Evolutionary conservation across 129 eudicot species (phyloP), one percentile per base, ranked within the genome.

Genomic region (Tagetes erecta): DNA sequence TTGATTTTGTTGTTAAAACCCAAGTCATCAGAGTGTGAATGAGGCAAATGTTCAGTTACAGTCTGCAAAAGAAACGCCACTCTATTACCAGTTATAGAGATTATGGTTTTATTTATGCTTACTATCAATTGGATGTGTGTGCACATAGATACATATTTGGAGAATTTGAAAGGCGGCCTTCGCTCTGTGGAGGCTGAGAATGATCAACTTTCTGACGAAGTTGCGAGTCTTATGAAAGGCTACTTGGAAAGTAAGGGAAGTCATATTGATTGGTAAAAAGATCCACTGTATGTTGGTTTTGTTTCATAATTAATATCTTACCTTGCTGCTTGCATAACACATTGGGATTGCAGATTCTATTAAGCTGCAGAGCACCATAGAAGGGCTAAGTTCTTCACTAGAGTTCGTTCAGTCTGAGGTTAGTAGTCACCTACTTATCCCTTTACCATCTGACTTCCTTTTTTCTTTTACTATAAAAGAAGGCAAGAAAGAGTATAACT

Each of bases 331-430:
- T 57, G 57, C 66, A 42, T 70, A 20, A 67, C 63, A 64, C 9
- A 63, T 51, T 62, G 12, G 37, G 57, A 46, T 50, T 64, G 66
- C 88, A 88, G 97, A 85, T 78, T 82, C 81, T 76, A 74, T 64
- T 42, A 58, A 72, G 51, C 51, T 88, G 81, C 95, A 74, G 69
- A 63, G 66, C 78, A 81, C 80, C 50, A 83, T 86, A 45, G 92
- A 88, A 82, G 85, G 71, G 9, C 71, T 91, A 53, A 69, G 59
- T 37, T 81, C 85, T 69, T 74, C 84, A 5, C 41, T 86, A 74
- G 84, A 86, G 30, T 78, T 77, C 72, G 76, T 74, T 68, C 86
- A 75, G 42, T 72, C 84, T 42, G 85, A 83, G 83, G 97, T 91
- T 45, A 27, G 80, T 69, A 35, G 50, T 40, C 55, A 13, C 56